Conservation (phyloP, 164 flowering plant species). For the Brasenia schreberi region DNA sequence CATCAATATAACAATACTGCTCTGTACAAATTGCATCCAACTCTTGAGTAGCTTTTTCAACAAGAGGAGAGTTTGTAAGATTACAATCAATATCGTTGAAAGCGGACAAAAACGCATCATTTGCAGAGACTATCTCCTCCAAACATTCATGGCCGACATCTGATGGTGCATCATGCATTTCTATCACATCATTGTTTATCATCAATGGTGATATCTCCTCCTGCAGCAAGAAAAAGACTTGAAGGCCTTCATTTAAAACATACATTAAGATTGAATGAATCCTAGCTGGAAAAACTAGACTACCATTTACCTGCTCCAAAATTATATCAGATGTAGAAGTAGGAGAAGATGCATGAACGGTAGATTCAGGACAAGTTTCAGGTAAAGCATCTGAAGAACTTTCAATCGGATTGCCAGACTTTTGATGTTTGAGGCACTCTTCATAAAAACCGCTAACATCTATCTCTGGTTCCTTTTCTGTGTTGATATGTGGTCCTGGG, state of each 20-base stretch:
- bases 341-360: not conserved
- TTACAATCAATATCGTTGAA: not conserved
- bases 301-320: not conserved
- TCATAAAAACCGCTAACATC: not conserved
- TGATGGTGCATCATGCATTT: not conserved
- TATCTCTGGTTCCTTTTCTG: not conserved
- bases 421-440: not conserved
- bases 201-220: not conserved
- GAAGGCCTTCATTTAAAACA: not conserved
- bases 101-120: not conserved
- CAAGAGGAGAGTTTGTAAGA: not conserved
- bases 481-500: not conserved
- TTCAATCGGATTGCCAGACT: not conserved
- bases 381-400: not conserved
- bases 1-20: not conserved
- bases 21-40: not conserved
- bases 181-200: not conserved
- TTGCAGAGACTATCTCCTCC: not conserved
- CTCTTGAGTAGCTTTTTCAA: not conserved
- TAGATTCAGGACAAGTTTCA: not conserved
- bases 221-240: not conserved
- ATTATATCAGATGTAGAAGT: not conserved
- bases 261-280: not conserved
- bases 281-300: not conserved
- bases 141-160: not conserved